phyloP scores from a whole-genome alignment of 1,139 yeast genomes.

The Hemisphaericaspora xylanilytica region DNA sequence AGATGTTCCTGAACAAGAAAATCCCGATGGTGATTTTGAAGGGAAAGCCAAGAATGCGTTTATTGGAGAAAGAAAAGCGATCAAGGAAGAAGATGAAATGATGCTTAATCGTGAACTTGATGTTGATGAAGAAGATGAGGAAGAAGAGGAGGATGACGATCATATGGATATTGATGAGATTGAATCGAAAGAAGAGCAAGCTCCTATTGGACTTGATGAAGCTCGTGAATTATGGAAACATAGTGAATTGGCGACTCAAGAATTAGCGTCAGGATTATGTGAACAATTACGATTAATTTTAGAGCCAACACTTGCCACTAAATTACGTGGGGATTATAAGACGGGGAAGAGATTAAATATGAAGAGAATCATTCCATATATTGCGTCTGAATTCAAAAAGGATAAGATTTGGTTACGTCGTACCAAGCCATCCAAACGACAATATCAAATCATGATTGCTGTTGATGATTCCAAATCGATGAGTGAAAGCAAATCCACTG shows the following conservation, averaged over 20 bases:
- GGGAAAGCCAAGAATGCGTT: conserved; percentile 55
- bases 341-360: conserved; percentile 96
- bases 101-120: conserved; percentile 25
- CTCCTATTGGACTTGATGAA: conserved; percentile 57
- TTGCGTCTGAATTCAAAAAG: conserved; percentile 95
- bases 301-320: conserved; percentile 95
- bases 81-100: conserved; percentile 15
- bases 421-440: conserved; percentile 95
- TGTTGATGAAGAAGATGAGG: conserved; percentile 25
- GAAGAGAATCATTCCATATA: conserved; percentile 96
- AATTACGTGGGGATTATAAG: conserved; percentile 90
- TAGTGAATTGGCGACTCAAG: conserved; percentile 82
- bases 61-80: conserved; percentile 46
- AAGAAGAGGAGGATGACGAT: conserved; percentile 31
- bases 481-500: conserved; percentile 90
- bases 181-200: conserved; percentile 19
- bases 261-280: conserved; percentile 80
- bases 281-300: conserved; percentile 90
- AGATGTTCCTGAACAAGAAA: conserved; percentile 22
- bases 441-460: conserved; percentile 96
- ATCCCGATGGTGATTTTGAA: conserved; percentile 45
- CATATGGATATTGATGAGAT: conserved; percentile 20
- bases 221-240: conserved; percentile 79
- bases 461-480: conserved; percentile 97
- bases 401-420: conserved; percentile 98